Evolutionary conservation across 208 protist genomes (phyloP).

Genomic region (Phytomonas sp.): DNA sequence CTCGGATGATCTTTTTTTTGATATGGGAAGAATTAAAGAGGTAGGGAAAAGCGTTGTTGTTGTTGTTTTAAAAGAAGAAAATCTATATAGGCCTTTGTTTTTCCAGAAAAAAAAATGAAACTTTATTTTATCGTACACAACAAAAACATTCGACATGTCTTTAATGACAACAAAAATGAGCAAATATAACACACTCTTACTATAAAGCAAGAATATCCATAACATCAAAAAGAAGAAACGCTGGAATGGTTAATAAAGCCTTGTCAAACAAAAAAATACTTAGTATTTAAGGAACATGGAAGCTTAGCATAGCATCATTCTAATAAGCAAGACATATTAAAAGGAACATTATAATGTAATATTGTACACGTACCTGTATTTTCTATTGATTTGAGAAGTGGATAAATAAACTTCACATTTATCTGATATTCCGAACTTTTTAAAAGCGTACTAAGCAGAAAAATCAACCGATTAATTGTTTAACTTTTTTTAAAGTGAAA

Average conservation of each 20-base stretch:
- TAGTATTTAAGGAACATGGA: not conserved
- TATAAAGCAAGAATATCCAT: not conserved
- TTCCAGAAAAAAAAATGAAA: constrained; percentile 7
- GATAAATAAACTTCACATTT: not conserved
- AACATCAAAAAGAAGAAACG: not conserved
- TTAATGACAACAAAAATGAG: constrained; percentile 8
- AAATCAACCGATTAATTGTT: not conserved
- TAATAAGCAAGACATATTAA: not conserved
- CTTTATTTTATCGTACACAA: not conserved
- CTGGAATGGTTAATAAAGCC: not conserved
- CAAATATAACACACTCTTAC: not conserved
- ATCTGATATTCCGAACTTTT: not conserved
- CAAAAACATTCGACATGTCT: not conserved
- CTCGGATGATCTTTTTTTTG: not conserved
- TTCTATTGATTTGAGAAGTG: not conserved
- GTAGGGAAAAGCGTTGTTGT: constrained; percentile 10
- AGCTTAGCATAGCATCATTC: not conserved
- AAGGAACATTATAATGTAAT: not conserved
- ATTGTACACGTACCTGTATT: not conserved
- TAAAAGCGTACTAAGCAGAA: not conserved
- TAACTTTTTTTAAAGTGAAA: not conserved
- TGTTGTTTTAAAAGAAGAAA: not conserved
- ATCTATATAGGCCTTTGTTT: not conserved
- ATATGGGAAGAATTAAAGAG: not conserved
- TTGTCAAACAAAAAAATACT: not conserved